Evolutionary conservation across 1,284 basidiomycete genomes (phyloP).

Genomic region (Heterobasidion occidentale): DNA sequence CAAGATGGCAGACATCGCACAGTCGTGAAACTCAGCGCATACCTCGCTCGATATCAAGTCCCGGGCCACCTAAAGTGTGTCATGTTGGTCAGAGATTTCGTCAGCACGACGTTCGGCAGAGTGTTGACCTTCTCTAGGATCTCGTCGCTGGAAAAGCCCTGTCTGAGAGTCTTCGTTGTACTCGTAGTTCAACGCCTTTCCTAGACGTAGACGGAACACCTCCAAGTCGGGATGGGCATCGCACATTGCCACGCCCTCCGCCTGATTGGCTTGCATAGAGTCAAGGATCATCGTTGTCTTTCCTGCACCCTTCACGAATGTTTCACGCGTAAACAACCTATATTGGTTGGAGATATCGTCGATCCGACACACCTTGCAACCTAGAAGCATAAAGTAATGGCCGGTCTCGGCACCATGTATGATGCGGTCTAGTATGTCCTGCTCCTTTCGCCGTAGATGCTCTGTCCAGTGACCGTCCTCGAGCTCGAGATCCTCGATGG

Average conservation of each 20-base stretch:
- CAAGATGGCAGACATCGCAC: background rate
- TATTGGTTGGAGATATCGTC: background rate
- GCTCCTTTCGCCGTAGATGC: conserved; percentile 65
- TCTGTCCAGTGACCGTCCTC: conserved; percentile 41
- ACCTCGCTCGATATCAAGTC: conserved; percentile 80
- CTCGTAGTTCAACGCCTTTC: conserved; percentile 75
- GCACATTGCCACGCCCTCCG: conserved; percentile 54
- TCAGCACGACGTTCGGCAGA: background rate
- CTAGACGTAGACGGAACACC: conserved; percentile 76
- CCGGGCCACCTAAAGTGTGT: conserved; percentile 52
- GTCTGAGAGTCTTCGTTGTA: conserved; percentile 78
- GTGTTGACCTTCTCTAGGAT: conserved; percentile 65
- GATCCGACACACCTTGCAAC: conserved; percentile 50
- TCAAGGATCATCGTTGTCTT: conserved; percentile 81
- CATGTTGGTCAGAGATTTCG: background rate
- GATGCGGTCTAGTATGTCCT: conserved; percentile 70
- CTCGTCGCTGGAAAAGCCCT: conserved; percentile 70
- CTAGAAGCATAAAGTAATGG: conserved; percentile 71
- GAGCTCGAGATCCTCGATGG: conserved; percentile 30
- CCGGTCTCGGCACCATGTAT: conserved; percentile 65
- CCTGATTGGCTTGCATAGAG: conserved; percentile 65
- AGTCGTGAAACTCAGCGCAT: conserved; percentile 5
- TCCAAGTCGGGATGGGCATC: conserved; percentile 60
- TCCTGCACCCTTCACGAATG: conserved; percentile 37
- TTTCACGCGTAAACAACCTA: background rate